Evolutionary conservation across 1,139 yeast genomes (phyloP).

Genomic region (Nakaseomyces delphensis): DNA sequence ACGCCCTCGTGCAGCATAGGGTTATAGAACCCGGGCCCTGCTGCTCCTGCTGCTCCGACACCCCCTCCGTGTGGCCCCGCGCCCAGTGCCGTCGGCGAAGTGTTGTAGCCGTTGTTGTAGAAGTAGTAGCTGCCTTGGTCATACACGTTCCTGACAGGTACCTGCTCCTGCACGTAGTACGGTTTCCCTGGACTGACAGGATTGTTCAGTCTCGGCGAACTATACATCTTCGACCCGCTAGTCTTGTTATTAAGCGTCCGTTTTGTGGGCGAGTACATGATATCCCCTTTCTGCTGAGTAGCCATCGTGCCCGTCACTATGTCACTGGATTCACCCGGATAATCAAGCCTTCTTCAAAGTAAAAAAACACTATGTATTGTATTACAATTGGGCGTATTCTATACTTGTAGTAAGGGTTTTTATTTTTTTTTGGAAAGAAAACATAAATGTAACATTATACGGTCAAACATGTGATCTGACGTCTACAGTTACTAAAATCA

Average conservation of each 20-base stretch:
- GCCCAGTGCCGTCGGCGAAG: neutral
- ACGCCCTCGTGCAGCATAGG: neutral
- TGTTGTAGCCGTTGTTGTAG: neutral
- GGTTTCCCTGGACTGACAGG: neutral
- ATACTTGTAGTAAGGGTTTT: no score
- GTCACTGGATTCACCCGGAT: no score
- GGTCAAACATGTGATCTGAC: no score
- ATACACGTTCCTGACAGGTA: constrained; percentile 4
- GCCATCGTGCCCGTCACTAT: no score
- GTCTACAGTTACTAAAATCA: no score
- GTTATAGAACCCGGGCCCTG: neutral
- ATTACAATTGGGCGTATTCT: no score
- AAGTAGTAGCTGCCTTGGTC: neutral
- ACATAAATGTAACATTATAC: no score
- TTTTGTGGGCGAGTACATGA: constrained; percentile 7
- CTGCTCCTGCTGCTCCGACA: neutral
- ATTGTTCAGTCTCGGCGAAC: constrained; percentile 3
- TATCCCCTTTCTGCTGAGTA: constrained; percentile 5
- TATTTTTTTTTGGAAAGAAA: no score
- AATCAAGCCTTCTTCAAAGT: no score
- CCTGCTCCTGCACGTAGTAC: constrained; percentile 1
- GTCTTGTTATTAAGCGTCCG: constrained; percentile 5
- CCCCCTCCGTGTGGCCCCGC: no score
- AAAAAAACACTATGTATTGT: no score
- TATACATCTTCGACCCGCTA: constrained; percentile 1